Evolutionary conservation across 768 basidiomycete species (phyloP), one percentile per base, ranked within the genome.

Genomic region (Gloeostereum incarnatum): DNA sequence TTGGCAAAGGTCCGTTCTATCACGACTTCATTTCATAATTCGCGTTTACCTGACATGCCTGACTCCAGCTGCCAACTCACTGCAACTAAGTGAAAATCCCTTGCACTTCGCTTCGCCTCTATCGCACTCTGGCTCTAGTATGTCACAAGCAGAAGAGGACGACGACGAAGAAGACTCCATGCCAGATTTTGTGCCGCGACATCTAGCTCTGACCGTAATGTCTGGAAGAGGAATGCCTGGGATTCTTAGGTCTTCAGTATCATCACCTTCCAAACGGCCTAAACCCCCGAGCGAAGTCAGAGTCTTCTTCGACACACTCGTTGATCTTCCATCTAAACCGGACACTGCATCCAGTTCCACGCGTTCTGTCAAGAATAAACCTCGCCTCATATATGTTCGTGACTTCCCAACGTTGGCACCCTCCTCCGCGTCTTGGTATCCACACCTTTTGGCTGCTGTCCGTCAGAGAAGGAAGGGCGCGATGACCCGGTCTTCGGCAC

Each of bases 351-450:
- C 41, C 54, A 5, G 51, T 8, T 40, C 47, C 38, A 55, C 65
- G 3, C 44, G 59, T 21, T 44, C 58, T 32, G 44, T 51, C 31
- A 60, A 52, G 7, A 39, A 45, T 24, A 60, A 66, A 39, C 85
- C 86, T 4, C 80, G 91, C 9, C 67, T 96, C 7, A 68, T 96
- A 40, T 89, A 91, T 49, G 65, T 94, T 32, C 81, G 88, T 38
- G 86, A 92, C 53, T 87, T 84, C 47, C 70, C 75, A 2, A 83
- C 78, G 0, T 72, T 94, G 34, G 76, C 86, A 0, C 56, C 79
- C 2, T 75, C 82, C 4, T 78, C 84, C 3, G 65, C 79, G 2
- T 58, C 67, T 0, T 92, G 93, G 90, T 93, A 85, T 52, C 78
- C 87, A 8, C 69, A 80, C 26, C 69, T 97, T 18, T 66, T 91